Conservation (phyloP, 2,329 filamentous ascomycete species). For the Neophaeococcomyces mojaviensis region DNA sequence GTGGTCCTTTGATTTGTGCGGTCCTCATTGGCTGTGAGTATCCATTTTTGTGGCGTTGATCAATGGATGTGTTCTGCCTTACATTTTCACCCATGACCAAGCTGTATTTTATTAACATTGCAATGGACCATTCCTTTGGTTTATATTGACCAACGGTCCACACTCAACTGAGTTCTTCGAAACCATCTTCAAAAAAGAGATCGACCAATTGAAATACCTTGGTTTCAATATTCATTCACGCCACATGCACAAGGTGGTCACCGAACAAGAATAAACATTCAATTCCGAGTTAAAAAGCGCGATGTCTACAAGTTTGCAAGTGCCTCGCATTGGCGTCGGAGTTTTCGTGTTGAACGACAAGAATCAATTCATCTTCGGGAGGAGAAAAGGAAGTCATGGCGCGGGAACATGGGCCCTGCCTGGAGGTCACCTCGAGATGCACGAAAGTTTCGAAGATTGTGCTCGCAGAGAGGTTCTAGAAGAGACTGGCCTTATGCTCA, state of each 20-base stretch:
- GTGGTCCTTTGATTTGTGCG: too few relatives aligned
- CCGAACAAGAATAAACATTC: too few relatives aligned
- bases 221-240: too few relatives aligned
- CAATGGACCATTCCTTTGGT: too few relatives aligned
- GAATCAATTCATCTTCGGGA: conserved; percentile 40
- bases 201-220: too few relatives aligned
- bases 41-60: too few relatives aligned
- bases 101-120: not conserved
- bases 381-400: conserved; percentile 41
- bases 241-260: too few relatives aligned
- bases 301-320: conserved; percentile 7
- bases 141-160: too few relatives aligned
- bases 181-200: too few relatives aligned
- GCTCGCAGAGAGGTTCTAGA: conserved; percentile 61
- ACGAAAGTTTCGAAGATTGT: conserved; percentile 56
- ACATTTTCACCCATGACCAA: conserved; percentile 1
- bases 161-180: too few relatives aligned
- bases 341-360: conserved; percentile 37
- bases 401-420: conserved; percentile 59
- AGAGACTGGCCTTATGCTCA: conserved; percentile 59
- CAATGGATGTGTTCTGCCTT: not conserved
- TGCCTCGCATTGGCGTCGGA: conserved; percentile 40
- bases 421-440: conserved; percentile 67
- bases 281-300: not conserved
- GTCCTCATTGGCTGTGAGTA: too few relatives aligned